phyloP scores from a whole-genome alignment of 148 eudicot genomes.

The Amaranthus cruentus region DNA sequence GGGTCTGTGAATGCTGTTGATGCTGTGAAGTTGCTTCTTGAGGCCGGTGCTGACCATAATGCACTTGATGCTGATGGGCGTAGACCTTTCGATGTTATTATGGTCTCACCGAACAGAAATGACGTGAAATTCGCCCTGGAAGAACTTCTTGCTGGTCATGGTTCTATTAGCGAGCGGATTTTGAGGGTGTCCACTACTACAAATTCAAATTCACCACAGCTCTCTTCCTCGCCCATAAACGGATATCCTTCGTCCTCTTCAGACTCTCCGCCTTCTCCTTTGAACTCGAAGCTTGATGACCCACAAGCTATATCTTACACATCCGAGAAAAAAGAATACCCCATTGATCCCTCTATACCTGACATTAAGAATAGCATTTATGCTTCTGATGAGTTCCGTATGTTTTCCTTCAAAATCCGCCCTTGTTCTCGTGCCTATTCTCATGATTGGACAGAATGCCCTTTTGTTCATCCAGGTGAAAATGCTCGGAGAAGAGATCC shows the following conservation, averaged over 20 bases:
- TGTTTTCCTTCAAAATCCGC: slow-evolving; percentile 74
- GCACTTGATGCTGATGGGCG: slow-evolving; percentile 46
- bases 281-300: slow-evolving; percentile 34
- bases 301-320: slow-evolving; percentile 22
- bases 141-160: slow-evolving; percentile 39
- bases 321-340: slow-evolving; percentile 63
- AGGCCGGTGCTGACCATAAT: slow-evolving; percentile 62
- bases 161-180: slow-evolving; percentile 25
- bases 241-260: slow-evolving; percentile 41
- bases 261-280: slow-evolving; percentile 46
- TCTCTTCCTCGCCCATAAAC: slow-evolving; percentile 42
- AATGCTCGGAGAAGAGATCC: slow-evolving; percentile 84
- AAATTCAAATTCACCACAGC: slow-evolving; percentile 37
- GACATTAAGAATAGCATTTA: slow-evolving; percentile 80
- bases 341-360: slow-evolving; percentile 70
- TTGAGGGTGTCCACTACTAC: slow-evolving; percentile 30
- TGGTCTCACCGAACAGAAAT: slow-evolving; percentile 39
- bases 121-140: slow-evolving; percentile 40
- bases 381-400: slow-evolving; percentile 73
- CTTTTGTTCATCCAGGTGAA: slow-evolving; percentile 86
- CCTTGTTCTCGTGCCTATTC: slow-evolving; percentile 88
- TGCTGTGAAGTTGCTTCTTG: slow-evolving; percentile 51
- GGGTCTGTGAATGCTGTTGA: slow-evolving; percentile 55
- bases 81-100: slow-evolving; percentile 55
- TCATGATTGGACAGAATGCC: slow-evolving; percentile 93